Evolutionary conservation across 2,329 filamentous ascomycete species (phyloP).

Genomic region (Mollisia scopiformis): DNA sequence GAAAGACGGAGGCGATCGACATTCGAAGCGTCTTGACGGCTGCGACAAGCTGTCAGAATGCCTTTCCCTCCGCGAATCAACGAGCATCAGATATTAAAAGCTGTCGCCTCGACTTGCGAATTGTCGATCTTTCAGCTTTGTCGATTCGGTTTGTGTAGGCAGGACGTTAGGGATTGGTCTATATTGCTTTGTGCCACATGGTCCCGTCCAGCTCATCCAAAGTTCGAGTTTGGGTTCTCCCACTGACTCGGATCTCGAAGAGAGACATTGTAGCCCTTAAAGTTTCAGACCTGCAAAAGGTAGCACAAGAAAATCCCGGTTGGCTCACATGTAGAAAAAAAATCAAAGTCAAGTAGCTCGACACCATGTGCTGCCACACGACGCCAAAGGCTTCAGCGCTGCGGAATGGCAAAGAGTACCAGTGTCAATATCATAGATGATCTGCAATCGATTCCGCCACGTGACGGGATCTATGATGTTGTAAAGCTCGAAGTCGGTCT

Average conservation of each 20-base stretch:
- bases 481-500: background rate
- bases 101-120: slow-evolving; percentile 8
- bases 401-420: too few relatives aligned
- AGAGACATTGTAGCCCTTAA: background rate
- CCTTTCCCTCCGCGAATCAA: slow-evolving; percentile 2
- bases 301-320: too few relatives aligned
- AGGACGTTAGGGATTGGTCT: background rate
- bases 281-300: too few relatives aligned
- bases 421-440: background rate
- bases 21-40: too few relatives aligned
- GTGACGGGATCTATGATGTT: background rate
- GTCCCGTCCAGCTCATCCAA: background rate
- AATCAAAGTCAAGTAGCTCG: too few relatives aligned
- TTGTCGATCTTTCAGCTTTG: slow-evolving; percentile 2
- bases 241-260: background rate
- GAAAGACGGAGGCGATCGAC: background rate
- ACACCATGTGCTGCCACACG: too few relatives aligned
- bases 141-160: background rate
- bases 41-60: too few relatives aligned
- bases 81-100: slow-evolving; percentile 4
- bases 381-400: too few relatives aligned
- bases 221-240: too few relatives aligned
- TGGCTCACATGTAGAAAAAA: too few relatives aligned
- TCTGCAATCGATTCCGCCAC: too few relatives aligned
- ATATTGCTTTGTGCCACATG: background rate